Conservation (phyloP, 441 rosid genomes). For the Arabidopsis lyrata region DNA sequence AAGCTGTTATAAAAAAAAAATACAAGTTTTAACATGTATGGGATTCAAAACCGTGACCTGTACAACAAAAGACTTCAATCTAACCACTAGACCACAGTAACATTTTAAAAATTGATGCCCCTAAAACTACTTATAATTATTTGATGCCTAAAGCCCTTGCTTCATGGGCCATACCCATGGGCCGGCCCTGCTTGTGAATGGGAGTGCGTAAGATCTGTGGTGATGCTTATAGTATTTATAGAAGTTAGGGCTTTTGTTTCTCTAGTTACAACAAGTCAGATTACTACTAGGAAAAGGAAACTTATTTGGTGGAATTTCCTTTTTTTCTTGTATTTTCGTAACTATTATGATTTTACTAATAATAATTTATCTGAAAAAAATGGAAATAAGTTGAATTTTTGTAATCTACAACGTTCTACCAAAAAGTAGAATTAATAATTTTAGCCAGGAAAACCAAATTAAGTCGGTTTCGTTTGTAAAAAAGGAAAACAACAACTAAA, state of each 20-base stretch:
- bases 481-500: neutral
- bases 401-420: neutral
- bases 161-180: too few species aligned
- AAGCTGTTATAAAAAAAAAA: too few species aligned
- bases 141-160: too few species aligned
- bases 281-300: neutral
- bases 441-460: neutral
- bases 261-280: neutral
- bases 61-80: too few species aligned
- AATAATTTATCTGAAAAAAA: neutral
- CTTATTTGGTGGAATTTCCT: too few species aligned
- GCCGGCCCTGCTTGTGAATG: neutral
- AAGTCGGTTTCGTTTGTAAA: neutral
- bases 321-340: neutral
- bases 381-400: neutral
- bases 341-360: too few species aligned
- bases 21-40: too few species aligned
- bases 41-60: too few species aligned
- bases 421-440: too few species aligned
- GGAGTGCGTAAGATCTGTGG: neutral
- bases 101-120: too few species aligned
- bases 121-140: too few species aligned
- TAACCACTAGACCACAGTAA: too few species aligned
- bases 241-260: neutral
- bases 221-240: neutral